Evolutionary conservation across 495 filamentous ascomycete species (phyloP).

Genomic region (Podospora tetraspora): DNA sequence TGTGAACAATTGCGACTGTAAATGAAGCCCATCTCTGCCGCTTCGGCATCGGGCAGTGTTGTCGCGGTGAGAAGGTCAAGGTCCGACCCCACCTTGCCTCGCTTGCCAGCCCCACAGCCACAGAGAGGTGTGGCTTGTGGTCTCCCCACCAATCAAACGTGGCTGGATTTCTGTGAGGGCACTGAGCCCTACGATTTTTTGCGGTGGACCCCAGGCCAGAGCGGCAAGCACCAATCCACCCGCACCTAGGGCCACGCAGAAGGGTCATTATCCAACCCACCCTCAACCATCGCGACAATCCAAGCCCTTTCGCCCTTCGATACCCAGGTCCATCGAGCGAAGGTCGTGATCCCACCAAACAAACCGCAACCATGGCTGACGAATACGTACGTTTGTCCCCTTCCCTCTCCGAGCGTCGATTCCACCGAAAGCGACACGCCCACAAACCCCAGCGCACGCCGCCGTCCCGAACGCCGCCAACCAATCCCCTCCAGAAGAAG

Average conservation of each 20-base stretch:
- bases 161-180: conserved; percentile 22
- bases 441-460: not conserved
- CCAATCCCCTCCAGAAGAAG: not conserved
- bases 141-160: conserved; percentile 14
- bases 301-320: conserved; percentile 35
- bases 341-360: conserved; percentile 31
- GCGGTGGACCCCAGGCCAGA: conserved; percentile 22
- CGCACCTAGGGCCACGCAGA: conserved; percentile 16
- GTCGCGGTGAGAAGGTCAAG: not conserved
- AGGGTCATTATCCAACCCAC: conserved; percentile 24
- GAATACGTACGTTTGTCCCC: conserved; percentile 72
- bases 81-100: not conserved
- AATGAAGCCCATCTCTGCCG: not conserved
- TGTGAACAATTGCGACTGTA: not conserved
- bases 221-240: conserved; percentile 18
- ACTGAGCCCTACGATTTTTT: conserved; percentile 38
- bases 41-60: not conserved
- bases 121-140: not conserved
- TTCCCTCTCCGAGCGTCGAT: conserved; percentile 1
- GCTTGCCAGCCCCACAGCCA: conserved; percentile 10
- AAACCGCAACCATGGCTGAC: conserved; percentile 83
- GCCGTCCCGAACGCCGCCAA: not conserved
- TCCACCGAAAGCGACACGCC: not conserved
- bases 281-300: conserved; percentile 29
- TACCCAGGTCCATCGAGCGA: conserved; percentile 32